Evolutionary conservation across 1,284 basidiomycete species (phyloP), one percentile per base, ranked within the genome.

Genomic region (Rhodotorula sp.): DNA sequence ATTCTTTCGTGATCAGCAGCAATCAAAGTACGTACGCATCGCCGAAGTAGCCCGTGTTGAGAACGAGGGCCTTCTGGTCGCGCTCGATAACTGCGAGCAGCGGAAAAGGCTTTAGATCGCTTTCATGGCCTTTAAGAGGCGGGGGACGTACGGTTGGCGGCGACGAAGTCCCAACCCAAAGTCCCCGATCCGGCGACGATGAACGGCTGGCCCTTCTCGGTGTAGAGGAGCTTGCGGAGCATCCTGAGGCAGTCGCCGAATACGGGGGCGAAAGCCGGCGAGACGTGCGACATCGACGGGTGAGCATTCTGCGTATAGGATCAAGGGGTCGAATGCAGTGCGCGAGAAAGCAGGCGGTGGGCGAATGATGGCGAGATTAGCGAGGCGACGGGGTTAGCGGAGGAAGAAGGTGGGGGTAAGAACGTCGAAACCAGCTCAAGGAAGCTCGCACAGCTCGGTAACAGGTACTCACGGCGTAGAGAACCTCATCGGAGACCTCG

Each of bases 131-230:
- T 19, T 3, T 15, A 13, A 13, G 6, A 4, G 15, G 4, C 13
- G 51, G 7, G 17, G 4, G 20, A 60, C 64, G 27, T 7, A 66
- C 64, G 84, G 81, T 97, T 96, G 36, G 90, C 85, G 0, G 88
- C 87, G 51, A 91, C 88, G 86, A 90, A 76, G 58, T 74, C 89
- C 85, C 94, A 96, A 46, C 94, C 94, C 49, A 98, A 83, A 4
- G 94, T 98, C n/a, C 94, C 94, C 60, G 89, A 91, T 3, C 95
- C 95, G 39, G 93, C 88, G 64, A 96, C 89, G 76, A 97, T 83
- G 83, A 98, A 91, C 1, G 92, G 90, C 79, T 97, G 94, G 1
- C 85, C 89, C 47, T 84, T 82, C 68, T 87, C 84, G 51, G 93
- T 88, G 81, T 88, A 87, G 49, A 74, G 61, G 52, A 79, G 79